Conservation (phyloP, 257 asterid genomes). For the Penstemon newberryi region DNA sequence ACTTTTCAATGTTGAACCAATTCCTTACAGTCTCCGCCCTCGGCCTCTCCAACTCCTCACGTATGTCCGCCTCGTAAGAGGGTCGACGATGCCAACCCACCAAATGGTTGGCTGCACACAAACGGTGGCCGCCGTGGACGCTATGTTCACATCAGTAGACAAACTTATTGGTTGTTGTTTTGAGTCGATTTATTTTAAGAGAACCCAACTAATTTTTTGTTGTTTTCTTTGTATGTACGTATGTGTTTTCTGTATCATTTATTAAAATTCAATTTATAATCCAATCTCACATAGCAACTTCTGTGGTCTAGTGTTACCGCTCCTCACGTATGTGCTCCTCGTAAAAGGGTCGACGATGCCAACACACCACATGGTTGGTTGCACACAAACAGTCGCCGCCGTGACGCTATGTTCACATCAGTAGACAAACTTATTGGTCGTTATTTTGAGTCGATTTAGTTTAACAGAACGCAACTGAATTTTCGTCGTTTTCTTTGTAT, state of each 20-base stretch:
- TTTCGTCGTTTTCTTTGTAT: too few relatives aligned
- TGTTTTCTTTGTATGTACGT: too few relatives aligned
- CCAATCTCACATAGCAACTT: too few relatives aligned
- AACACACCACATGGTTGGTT: conserved; percentile 51
- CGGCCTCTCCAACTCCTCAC: conserved; percentile 50
- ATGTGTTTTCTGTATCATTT: too few relatives aligned
- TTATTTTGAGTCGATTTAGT: conserved; percentile 21
- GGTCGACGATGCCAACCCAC: conserved; percentile 38
- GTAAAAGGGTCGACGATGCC: conserved; percentile 30
- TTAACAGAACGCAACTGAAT: too few relatives aligned
- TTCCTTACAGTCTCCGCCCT: conserved; percentile 44
- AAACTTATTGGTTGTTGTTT: conserved; percentile 26
- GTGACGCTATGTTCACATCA: conserved; percentile 44
- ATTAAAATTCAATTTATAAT: too few relatives aligned
- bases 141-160: conserved; percentile 46
- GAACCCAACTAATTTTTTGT: too few relatives aligned
- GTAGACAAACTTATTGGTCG: conserved; percentile 24
- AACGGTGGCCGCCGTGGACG: conserved; percentile 44
- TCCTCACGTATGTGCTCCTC: conserved; percentile 48
- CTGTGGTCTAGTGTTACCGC: conserved; percentile 25
- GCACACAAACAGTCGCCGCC: conserved; percentile 58
- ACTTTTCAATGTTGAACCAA: conserved; percentile 53
- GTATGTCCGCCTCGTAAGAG: conserved; percentile 38
- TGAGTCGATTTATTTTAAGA: conserved; percentile 1
- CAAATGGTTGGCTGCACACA: conserved; percentile 61